A percentile compares a stretch with the other conserved stretches of the same genome.
Conservation (phyloP, 1,284 basidiomycete species). For the Pterulicium gracile region DNA sequence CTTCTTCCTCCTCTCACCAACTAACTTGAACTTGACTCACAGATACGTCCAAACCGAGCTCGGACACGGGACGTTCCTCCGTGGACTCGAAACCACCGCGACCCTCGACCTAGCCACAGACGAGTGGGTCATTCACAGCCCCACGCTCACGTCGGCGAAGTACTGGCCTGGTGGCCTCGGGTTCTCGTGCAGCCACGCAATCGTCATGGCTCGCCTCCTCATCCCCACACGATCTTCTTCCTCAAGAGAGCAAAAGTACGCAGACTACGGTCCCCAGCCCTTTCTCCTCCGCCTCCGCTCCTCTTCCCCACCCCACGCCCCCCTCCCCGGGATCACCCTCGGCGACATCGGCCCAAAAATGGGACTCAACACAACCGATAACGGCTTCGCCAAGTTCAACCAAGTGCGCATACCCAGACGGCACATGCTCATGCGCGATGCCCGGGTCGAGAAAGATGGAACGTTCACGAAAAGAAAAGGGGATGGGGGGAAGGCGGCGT, state of each 20-base stretch:
- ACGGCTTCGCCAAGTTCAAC: slow-evolving; percentile 15
- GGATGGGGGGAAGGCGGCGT: slow-evolving; percentile 11
- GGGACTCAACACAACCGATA: slow-evolving; percentile 14
- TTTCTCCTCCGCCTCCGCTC: slow-evolving; percentile 16
- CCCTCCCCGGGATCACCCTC: slow-evolving; percentile 14
- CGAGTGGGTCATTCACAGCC: slow-evolving; percentile 16
- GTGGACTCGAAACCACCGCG: slow-evolving; percentile 16
- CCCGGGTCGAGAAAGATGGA: slow-evolving; percentile 11
- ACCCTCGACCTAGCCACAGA: slow-evolving; percentile 13
- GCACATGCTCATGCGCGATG: slow-evolving; percentile 14
- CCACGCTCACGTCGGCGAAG: slow-evolving; percentile 15
- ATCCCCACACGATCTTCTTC: no score
- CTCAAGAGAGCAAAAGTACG: no score
- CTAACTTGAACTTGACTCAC: no score
- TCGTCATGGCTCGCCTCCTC: slow-evolving; percentile 15
- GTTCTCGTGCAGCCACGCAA: slow-evolving; percentile 14
- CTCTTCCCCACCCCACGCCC: slow-evolving; percentile 11
- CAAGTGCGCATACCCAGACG: slow-evolving; percentile 14
- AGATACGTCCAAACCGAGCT: slow-evolving; percentile 14
- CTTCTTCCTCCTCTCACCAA: no score
- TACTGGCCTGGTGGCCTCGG: slow-evolving; percentile 17
- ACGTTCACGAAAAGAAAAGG: slow-evolving; percentile 6
- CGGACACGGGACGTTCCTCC: slow-evolving; percentile 13
- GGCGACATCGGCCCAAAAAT: slow-evolving; percentile 15
- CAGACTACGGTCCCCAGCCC: slow-evolving; percentile 14